Conservation (phyloP, 2,329 filamentous ascomycete genomes). For the Fusarium newnesense region DNA sequence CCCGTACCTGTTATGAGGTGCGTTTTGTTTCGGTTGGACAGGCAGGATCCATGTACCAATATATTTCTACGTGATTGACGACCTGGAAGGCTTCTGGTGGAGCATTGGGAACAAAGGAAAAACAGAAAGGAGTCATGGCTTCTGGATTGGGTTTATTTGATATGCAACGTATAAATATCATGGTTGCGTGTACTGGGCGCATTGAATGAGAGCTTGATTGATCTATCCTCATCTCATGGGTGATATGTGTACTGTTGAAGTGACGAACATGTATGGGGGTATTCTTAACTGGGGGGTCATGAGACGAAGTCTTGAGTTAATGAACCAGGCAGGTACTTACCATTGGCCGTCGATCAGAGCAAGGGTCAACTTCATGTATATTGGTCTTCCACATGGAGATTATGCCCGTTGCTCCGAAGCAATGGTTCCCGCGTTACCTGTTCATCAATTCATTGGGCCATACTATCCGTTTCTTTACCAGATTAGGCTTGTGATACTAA, state of each 20-base stretch:
- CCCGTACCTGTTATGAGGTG: constrained; percentile 5
- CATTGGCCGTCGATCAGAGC: background rate
- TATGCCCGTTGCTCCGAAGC: background rate
- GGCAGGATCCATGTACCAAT: constrained; percentile 35
- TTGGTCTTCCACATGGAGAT: background rate
- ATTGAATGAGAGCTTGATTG: background rate
- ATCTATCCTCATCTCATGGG: background rate
- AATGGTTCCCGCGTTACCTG: background rate
- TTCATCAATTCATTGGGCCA: too few relatives aligned
- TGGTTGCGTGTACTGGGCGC: constrained; percentile 11
- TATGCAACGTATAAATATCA: constrained; percentile 31
- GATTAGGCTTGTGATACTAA: background rate
- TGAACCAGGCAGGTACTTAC: background rate
- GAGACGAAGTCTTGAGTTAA: background rate
- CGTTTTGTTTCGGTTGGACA: constrained; percentile 21
- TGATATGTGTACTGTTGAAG: background rate
- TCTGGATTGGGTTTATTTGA: background rate
- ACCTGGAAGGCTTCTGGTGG: constrained; percentile 20
- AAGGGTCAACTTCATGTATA: background rate
- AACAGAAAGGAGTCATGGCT: constrained; percentile 24
- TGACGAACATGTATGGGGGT: background rate
- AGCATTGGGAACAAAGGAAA: constrained; percentile 24
- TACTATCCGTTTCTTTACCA: background rate
- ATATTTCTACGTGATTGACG: constrained; percentile 31
- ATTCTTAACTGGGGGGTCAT: background rate